These are phyloP conservation scores for Stygiomarasmius scandens DNA, from an alignment of 1,284 basidiomycete genomes.

Conservation along the genomic window DNA sequence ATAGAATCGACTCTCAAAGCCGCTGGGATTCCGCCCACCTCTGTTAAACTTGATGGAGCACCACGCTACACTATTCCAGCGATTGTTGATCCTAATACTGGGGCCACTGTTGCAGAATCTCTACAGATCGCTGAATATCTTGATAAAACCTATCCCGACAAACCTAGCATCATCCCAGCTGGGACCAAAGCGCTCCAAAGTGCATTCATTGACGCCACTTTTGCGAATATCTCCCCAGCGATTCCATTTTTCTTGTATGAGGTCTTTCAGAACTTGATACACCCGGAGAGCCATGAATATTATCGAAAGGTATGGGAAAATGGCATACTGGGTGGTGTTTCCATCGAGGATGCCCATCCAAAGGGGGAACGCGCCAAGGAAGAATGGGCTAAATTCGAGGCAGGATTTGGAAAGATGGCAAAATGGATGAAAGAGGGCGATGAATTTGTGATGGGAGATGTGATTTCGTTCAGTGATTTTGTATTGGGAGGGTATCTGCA, in stretches of 20 bases:
- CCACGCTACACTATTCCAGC: constrained; percentile 22
- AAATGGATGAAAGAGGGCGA: too few relatives aligned
- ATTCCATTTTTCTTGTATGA: too few relatives aligned
- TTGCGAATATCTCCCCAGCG: too few relatives aligned
- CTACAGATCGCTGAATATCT: constrained; percentile 45
- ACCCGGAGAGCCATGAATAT: too few relatives aligned
- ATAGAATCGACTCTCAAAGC: constrained; percentile 33
- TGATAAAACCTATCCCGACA: constrained; percentile 45
- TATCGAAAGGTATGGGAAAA: too few relatives aligned
- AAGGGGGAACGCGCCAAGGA: too few relatives aligned
- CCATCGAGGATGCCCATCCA: too few relatives aligned
- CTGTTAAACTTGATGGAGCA: constrained; percentile 26
- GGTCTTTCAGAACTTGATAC: too few relatives aligned
- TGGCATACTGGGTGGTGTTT: too few relatives aligned
- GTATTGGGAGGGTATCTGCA: background rate
- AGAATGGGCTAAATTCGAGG: too few relatives aligned
- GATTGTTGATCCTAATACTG: constrained; percentile 31
- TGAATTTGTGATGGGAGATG: background rate
- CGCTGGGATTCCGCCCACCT: constrained; percentile 32
- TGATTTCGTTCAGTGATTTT: background rate
- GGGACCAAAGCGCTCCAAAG: background rate
- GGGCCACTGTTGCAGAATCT: constrained; percentile 40
- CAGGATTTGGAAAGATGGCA: too few relatives aligned
- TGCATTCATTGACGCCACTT: constrained; percentile 4
- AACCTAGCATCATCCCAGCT: constrained; percentile 13